Evolutionary conservation across 768 basidiomycete genomes (phyloP), one percentile per base, ranked within the genome.

Genomic region (Xerocomellus amylosporus): DNA sequence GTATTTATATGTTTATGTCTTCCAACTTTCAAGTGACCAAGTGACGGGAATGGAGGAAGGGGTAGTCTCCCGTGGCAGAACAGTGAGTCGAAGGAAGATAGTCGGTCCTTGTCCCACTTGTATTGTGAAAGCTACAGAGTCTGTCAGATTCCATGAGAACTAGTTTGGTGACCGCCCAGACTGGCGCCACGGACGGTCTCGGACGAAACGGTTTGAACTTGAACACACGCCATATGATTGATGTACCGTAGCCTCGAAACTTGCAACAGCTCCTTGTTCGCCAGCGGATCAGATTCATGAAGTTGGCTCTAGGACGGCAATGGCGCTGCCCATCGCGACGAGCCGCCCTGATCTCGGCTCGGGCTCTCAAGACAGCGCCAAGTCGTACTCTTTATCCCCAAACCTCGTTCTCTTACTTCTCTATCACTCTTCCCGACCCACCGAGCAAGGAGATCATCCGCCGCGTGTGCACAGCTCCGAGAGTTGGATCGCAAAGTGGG

Each of bases 271-370:
- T 37, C 47, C 41, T 38, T 46, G 28, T 38, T 41, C 22, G 49
- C 46, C 45, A 39, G 26, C 51, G 42, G 31, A 37, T 30, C 28
- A 9, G 26, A 43, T 40, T n/a, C 48, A 66, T 67, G 66, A 64
- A 39, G 48, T 47, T 58, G 51, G 46, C 42, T 34, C 42, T 55
- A 8, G 53, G 53, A 41, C 53, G 39, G 40, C 50, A n/a, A 28
- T 59, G 63, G 56, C 37, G 46, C 38, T 58, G 59, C 57, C 51
- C 47, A 4, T 53, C 48, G 8, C 55, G 43, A 54, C 49, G 39
- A 41, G 37, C 47, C n/a, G 41, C 46, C 60, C 60, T 54, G 49
- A 31, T 58, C 44, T 58, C 54, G 58, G 61, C 50, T 57, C 46
- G 55, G 58, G 10, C 40, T 31, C 14, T 33, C 58, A 34, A 37